These are phyloP conservation scores for Phytophthora fragariae DNA, from an alignment of 352 stramenopile genomes.

Conservation along the genomic window DNA sequence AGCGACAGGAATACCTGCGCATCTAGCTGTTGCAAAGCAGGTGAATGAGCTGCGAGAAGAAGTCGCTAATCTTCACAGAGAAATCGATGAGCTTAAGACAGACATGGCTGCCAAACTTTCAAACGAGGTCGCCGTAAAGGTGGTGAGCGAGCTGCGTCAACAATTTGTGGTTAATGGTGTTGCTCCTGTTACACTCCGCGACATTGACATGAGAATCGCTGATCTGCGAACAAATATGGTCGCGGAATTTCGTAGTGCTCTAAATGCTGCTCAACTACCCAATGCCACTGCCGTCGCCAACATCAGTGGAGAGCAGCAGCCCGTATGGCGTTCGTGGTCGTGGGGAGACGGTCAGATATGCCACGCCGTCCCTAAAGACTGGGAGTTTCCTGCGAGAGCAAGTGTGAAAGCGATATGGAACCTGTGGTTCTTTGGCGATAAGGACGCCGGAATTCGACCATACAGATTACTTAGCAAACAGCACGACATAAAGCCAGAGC, in stretches of 20 bases:
- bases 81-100: neutral
- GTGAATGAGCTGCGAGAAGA: constrained; percentile 5
- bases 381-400: neutral
- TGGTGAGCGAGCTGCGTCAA: constrained; percentile 1
- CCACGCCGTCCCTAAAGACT: neutral
- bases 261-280: neutral
- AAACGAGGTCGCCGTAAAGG: constrained; percentile 4
- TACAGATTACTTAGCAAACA: neutral
- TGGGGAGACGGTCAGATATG: neutral
- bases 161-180: constrained; percentile 19
- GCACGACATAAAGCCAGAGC: neutral
- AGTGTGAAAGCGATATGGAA: neutral
- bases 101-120: neutral
- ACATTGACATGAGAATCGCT: neutral
- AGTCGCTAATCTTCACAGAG: neutral
- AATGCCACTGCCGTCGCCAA: neutral
- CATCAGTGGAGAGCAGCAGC: neutral
- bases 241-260: neutral
- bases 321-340: neutral
- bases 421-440: neutral
- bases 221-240: neutral
- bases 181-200: neutral
- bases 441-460: neutral
- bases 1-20: constrained; percentile 14
- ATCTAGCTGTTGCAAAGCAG: constrained; percentile 9